Base-by-base conservation (phyloP, 1,139 yeast species). In the Scheffersomyces illinoinensis region DNA sequence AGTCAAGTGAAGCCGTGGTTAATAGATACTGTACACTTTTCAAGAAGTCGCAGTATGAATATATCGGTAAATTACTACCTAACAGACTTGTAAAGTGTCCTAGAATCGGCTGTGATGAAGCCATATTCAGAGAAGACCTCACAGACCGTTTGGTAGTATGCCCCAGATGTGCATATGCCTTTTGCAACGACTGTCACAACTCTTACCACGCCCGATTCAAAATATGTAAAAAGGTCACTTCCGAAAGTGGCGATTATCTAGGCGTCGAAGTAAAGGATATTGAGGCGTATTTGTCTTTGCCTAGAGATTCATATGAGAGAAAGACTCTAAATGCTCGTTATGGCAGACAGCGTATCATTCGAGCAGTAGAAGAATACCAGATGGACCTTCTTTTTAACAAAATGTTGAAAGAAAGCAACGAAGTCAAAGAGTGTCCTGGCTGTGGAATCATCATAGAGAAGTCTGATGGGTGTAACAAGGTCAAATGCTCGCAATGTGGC, bases 391-490 rank as follows among this genome's bases (percentile, higher is more conserved):
- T 82, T 53, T 81, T 88, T 65, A 76, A 80, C 56, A 76, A 79
- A 53, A 76, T 85, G 61, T 68, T 87, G 54, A 69, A 68, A 19
- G 78, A 76, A 23, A 75, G 76, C 12, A 76, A 81, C 8, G 79
- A 77, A 39, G 69, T 84, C 55, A 76, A 73, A 14, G 71, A 75
- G 55, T 88, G 92, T 64, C 92, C 93, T 0, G 72, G 73, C 2
- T 88, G 93, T 66, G 69, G 70, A 12, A 68, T 83, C 0, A 82
- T 82, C 3, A 83, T 86, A n/a, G 87, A 87, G 61, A 80, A 85
- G 62, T 72, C 81, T 18, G 89, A 85, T 65, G 93, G 93, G 3
- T 88, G 93, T 68, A 87, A 88, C 67, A 87, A 86, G 66, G 87
- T 88, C 89, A 79, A 76, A 43, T 88, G 93, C 66, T 64, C 78